These are phyloP conservation scores for Dendrostoma leiphaemia DNA, from an alignment of 2,329 filamentous ascomycete genomes.

Conservation along the genomic window DNA sequence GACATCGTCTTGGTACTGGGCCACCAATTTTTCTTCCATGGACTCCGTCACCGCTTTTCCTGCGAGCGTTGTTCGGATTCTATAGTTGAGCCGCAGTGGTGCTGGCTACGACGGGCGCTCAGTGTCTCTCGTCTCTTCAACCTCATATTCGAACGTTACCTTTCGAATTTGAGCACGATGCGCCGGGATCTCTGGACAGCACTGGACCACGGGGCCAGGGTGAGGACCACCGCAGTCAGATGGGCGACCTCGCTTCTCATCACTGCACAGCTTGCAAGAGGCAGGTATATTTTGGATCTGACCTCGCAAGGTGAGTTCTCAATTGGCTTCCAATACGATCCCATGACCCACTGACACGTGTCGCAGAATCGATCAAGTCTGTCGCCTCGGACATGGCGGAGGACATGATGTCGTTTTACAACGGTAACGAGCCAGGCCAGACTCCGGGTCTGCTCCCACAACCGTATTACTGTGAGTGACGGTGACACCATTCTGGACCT, in stretches of 20 bases:
- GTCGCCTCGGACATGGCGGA: constrained; percentile 49
- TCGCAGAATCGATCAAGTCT: constrained; percentile 48
- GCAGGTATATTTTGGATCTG: constrained; percentile 7
- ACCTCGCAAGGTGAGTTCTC: constrained; percentile 7
- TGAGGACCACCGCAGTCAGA: neutral
- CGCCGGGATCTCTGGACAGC: too few relatives aligned
- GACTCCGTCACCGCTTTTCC: neutral
- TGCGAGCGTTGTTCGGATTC: neutral
- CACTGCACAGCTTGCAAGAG: neutral
- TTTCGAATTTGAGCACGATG: too few relatives aligned
- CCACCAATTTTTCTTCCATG: too few relatives aligned
- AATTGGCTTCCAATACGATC: too few relatives aligned
- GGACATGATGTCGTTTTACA: constrained; percentile 49
- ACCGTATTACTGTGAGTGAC: constrained; percentile 52
- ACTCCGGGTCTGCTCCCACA: constrained; percentile 50
- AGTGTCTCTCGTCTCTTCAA: too few relatives aligned
- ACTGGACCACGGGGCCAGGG: neutral
- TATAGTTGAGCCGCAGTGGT: too few relatives aligned
- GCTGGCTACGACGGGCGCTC: too few relatives aligned
- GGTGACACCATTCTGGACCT: neutral
- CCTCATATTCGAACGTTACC: too few relatives aligned
- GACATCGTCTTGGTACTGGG: too few relatives aligned
- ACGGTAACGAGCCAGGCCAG: constrained; percentile 47
- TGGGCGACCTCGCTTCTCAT: neutral
- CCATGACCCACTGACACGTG: neutral